Conservation (phyloP, 768 basidiomycete genomes). For the Phaeotremella fagi region DNA sequence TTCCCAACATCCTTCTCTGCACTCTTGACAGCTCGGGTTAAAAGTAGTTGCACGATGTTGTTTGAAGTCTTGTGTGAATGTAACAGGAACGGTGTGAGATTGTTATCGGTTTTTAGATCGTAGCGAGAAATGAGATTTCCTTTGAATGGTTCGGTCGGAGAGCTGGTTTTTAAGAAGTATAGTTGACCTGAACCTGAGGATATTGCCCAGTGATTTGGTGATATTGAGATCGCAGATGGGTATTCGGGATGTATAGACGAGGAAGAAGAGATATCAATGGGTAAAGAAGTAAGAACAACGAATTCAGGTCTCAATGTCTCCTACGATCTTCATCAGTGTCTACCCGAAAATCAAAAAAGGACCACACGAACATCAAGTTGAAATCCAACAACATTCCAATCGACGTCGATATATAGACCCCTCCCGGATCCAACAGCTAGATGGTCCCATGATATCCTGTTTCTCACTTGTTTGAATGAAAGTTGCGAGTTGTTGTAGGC, state of each 20-base stretch:
- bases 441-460: constrained; percentile 42
- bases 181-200: constrained; percentile 28
- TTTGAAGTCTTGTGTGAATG: constrained; percentile 10
- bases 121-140: constrained; percentile 24
- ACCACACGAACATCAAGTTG: constrained; percentile 22
- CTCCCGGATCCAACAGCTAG: constrained; percentile 17
- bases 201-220: constrained; percentile 21
- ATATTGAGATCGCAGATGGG: constrained; percentile 22
- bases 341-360: not conserved
- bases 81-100: constrained; percentile 24
- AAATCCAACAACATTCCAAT: constrained; percentile 35
- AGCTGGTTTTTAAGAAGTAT: constrained; percentile 24
- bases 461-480: constrained; percentile 34
- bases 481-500: constrained; percentile 18
- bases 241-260: constrained; percentile 25
- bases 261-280: constrained; percentile 18
- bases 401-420: constrained; percentile 38
- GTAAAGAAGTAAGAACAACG: constrained; percentile 18
- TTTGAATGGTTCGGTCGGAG: constrained; percentile 2
- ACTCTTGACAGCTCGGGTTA: constrained; percentile 17
- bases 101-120: constrained; percentile 10
- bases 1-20: not conserved
- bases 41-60: constrained; percentile 12
- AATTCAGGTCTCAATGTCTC: constrained; percentile 23
- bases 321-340: constrained; percentile 6